Percentiles rank a stretch among this genome's conserved stretches.
phyloP scores from a whole-genome alignment of 1,284 basidiomycete species.

The Malassezia equina region DNA sequence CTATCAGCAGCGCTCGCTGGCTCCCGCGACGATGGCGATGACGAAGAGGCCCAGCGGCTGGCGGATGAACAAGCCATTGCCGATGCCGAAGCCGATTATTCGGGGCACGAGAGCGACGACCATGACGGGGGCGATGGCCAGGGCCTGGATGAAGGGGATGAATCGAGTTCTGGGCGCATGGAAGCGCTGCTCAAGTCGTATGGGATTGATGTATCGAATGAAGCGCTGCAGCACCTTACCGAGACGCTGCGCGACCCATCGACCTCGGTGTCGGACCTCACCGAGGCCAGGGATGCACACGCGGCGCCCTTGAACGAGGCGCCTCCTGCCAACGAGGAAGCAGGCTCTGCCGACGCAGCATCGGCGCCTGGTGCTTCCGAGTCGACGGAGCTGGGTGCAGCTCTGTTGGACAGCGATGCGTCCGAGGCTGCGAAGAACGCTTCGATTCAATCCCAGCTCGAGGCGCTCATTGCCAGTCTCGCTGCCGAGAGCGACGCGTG shows the following conservation, averaged over 20 bases:
- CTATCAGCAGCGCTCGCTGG: slow-evolving; percentile 29
- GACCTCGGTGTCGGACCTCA: slow-evolving; percentile 1
- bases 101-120: slow-evolving; percentile 6
- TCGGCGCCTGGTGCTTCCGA: background rate
- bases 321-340: background rate
- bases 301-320: background rate
- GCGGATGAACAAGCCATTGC: slow-evolving; percentile 36
- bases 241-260: slow-evolving; percentile 25
- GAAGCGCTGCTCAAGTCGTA: slow-evolving; percentile 16
- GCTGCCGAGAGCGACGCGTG: slow-evolving; percentile 8
- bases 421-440: slow-evolving; percentile 16
- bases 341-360: background rate
- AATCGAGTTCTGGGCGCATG: slow-evolving; percentile 6
- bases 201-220: slow-evolving; percentile 25
- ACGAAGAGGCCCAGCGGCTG: slow-evolving; percentile 15
- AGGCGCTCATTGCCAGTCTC: slow-evolving; percentile 31
- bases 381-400: background rate
- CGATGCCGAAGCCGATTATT: slow-evolving; percentile 29
- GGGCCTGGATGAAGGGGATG: background rate
- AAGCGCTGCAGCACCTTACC: slow-evolving; percentile 28
- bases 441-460: slow-evolving; percentile 27
- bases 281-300: background rate
- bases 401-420: background rate
- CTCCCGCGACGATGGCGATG: slow-evolving; percentile 20
- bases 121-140: background rate